Percentiles rank a stretch among this genome's conserved stretches.
These are phyloP conservation scores for Psidium friedrichsthalianum DNA, from an alignment of 345 rosid genomes.

Conservation along the genomic window DNA sequence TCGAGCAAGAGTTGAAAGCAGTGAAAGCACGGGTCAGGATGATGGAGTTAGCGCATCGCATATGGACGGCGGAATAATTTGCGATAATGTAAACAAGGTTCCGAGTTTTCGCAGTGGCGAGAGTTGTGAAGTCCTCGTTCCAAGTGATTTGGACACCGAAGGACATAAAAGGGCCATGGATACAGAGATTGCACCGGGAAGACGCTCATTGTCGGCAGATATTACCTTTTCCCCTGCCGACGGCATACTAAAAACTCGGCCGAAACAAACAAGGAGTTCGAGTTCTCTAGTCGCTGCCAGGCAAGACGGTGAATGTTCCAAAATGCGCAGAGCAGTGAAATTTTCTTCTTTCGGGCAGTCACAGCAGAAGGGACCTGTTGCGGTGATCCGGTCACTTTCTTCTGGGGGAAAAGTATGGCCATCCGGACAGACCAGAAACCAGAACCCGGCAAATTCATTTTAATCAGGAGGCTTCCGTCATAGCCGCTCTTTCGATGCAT, in stretches of 20 bases:
- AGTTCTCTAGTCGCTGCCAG: neutral
- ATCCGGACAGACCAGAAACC: slow-evolving; percentile 9
- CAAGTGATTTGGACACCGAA: neutral
- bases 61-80: neutral
- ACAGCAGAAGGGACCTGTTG: slow-evolving; percentile 21
- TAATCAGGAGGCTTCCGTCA: neutral
- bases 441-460: slow-evolving; percentile 11
- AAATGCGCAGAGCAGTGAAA: slow-evolving; percentile 16
- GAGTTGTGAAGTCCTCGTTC: neutral
- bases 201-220: neutral
- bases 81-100: slow-evolving; percentile 2
- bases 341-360: slow-evolving; percentile 23
- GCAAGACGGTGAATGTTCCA: slow-evolving; percentile 6
- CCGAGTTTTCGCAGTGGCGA: neutral
- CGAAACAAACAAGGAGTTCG: neutral
- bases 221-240: neutral
- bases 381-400: slow-evolving; percentile 29
- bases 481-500: neutral
- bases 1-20: neutral
- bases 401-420: slow-evolving; percentile 21
- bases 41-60: neutral
- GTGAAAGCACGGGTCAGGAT: neutral
- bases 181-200: neutral
- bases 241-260: neutral
- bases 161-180: neutral